A percentile compares a stretch with the other conserved stretches of the same genome.
These are phyloP conservation scores for Leptodermis oblonga DNA, from an alignment of 257 asterid genomes.

Conservation along the genomic window DNA sequence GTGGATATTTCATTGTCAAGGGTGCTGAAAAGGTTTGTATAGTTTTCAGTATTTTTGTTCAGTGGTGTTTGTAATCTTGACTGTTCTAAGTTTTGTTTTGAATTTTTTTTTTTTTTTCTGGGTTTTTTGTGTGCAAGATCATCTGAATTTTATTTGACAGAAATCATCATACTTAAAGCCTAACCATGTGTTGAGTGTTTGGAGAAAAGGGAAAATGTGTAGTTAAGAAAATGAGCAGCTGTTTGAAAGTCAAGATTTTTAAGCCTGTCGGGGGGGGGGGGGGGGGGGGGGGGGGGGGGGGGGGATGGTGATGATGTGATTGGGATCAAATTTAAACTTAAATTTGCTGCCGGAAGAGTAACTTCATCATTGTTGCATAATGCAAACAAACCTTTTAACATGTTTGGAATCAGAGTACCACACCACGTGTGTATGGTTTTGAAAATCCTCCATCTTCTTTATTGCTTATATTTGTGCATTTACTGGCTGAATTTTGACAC, in stretches of 20 bases:
- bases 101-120: background rate
- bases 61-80: background rate
- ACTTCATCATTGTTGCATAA: background rate
- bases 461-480: background rate
- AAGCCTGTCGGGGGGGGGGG: background rate
- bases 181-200: no score
- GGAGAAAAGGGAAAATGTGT: background rate
- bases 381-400: background rate
- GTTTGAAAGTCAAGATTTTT: background rate
- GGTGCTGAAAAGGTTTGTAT: constrained; percentile 90
- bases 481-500: background rate
- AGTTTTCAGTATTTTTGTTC: background rate
- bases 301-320: no score
- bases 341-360: background rate
- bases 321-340: no score
- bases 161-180: background rate
- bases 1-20: constrained; percentile 86
- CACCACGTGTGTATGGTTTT: background rate
- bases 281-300: no score
- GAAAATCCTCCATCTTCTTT: background rate
- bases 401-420: background rate
- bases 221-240: background rate
- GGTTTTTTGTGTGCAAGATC: background rate
- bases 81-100: background rate
- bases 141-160: background rate